These are phyloP conservation scores for Sarocladium kiliense DNA, from an alignment of 2,329 filamentous ascomycete genomes.

Conservation along the genomic window DNA sequence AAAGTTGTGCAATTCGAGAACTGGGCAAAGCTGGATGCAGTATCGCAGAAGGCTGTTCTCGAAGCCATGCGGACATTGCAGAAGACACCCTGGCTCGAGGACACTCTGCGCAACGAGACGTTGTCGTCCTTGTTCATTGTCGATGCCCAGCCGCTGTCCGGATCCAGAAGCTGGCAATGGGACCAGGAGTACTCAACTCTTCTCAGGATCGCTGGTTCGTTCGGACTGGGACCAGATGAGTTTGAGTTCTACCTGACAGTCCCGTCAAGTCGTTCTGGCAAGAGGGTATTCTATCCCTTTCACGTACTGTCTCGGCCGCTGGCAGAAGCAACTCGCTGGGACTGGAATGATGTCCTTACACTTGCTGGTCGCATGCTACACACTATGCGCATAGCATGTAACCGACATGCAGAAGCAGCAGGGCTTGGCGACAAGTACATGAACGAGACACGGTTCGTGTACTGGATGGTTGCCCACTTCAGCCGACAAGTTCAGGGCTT, in stretches of 20 bases:
- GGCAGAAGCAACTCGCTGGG: not conserved
- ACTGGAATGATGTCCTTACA: not conserved
- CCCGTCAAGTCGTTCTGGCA: not conserved
- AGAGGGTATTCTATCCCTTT: not conserved
- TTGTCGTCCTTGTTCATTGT: too few relatives aligned
- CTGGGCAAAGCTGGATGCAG: too few relatives aligned
- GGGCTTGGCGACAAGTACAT: constrained; percentile 3
- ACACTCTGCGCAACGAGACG: too few relatives aligned
- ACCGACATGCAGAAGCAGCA: constrained; percentile 2
- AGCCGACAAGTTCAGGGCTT: constrained; percentile 7
- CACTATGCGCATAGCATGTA: not conserved
- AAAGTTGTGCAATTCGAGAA: too few relatives aligned
- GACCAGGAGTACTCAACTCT: not conserved
- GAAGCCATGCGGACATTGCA: not conserved
- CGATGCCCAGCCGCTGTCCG: too few relatives aligned
- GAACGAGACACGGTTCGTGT: not conserved
- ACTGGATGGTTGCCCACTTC: constrained; percentile 10
- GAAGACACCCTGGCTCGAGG: not conserved
- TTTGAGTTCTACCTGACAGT: constrained; percentile 1
- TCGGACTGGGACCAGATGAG: not conserved
- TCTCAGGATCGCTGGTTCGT: not conserved
- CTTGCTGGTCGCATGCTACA: not conserved
- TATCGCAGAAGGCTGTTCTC: not conserved
- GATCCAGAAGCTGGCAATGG: too few relatives aligned
- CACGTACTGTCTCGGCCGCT: constrained; percentile 1